A percentile compares a stretch with the other conserved stretches of the same genome.
Conservation (phyloP, 1,139 yeast genomes). For the Pneumocystis oryctolagi region DNA sequence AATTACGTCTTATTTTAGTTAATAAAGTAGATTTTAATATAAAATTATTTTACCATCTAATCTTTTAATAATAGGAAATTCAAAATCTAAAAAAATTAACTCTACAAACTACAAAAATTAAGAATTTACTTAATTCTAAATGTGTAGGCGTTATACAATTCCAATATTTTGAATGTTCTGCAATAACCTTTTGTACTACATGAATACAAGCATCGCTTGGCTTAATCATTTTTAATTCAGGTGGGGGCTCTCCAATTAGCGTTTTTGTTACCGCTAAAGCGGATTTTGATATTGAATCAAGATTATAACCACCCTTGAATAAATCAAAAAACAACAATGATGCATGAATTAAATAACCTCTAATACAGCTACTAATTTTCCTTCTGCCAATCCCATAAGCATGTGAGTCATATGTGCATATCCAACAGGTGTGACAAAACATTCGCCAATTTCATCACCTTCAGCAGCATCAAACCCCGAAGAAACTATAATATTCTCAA, state of each 20-base stretch:
- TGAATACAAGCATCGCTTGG: constrained; percentile 62
- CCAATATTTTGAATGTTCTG: constrained; percentile 78
- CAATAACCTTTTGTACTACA: constrained; percentile 70
- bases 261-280: constrained; percentile 90
- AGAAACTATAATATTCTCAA: constrained; percentile 31
- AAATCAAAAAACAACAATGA: not conserved
- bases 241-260: constrained; percentile 90
- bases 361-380: constrained; percentile 72
- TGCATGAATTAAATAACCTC: constrained; percentile 29
- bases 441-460: constrained; percentile 96
- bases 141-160: constrained; percentile 64
- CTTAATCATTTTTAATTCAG: constrained; percentile 41
- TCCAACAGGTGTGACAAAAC: constrained; percentile 89
- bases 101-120: not conserved
- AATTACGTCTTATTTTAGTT: constrained; percentile 42
- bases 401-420: constrained; percentile 93
- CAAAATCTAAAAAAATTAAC: not conserved
- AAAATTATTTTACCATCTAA: constrained; percentile 8
- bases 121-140: not conserved
- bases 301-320: constrained; percentile 66
- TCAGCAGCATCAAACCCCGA: constrained; percentile 98
- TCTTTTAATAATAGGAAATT: constrained; percentile 13
- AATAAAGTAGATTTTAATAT: not conserved
- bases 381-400: constrained; percentile 75
- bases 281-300: constrained; percentile 77